These are phyloP conservation scores for Hypocreales sp. DNA, from an alignment of 2,329 filamentous ascomycete genomes.

Conservation along the genomic window DNA sequence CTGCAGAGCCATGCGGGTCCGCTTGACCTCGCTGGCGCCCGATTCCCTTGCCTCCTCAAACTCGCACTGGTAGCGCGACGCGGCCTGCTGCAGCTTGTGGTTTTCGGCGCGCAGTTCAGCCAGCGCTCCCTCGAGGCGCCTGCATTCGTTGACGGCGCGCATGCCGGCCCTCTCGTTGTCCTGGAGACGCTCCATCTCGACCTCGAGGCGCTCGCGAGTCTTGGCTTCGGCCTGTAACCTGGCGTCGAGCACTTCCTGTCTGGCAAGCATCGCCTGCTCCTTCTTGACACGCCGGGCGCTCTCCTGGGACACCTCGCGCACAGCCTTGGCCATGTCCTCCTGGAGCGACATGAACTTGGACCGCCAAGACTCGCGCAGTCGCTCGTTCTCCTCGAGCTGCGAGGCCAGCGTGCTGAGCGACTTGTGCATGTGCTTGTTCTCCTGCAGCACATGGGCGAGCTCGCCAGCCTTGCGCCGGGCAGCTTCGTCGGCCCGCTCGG, in stretches of 20 bases:
- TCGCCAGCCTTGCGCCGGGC: conserved; percentile 33
- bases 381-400: conserved; percentile 75
- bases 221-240: conserved; percentile 61
- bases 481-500: conserved; percentile 40
- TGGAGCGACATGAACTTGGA: conserved; percentile 74
- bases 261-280: conserved; percentile 62
- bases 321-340: conserved; percentile 68
- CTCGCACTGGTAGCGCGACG: conserved; percentile 60
- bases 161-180: conserved; percentile 48
- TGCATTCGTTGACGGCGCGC: conserved; percentile 45
- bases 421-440: conserved; percentile 60
- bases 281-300: conserved; percentile 65
- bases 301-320: conserved; percentile 68
- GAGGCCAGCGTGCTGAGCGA: conserved; percentile 58
- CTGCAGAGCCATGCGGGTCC: conserved; percentile 64
- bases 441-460: conserved; percentile 29
- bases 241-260: conserved; percentile 66
- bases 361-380: conserved; percentile 70
- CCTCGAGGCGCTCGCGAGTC: conserved; percentile 50
- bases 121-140: conserved; percentile 40
- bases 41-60: conserved; percentile 72
- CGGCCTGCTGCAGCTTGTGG: conserved; percentile 53
- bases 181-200: conserved; percentile 51
- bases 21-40: conserved; percentile 65
- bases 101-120: conserved; percentile 50